phyloP scores from a whole-genome alignment of 352 stramenopile species.

The Pythium utonaiense region DNA sequence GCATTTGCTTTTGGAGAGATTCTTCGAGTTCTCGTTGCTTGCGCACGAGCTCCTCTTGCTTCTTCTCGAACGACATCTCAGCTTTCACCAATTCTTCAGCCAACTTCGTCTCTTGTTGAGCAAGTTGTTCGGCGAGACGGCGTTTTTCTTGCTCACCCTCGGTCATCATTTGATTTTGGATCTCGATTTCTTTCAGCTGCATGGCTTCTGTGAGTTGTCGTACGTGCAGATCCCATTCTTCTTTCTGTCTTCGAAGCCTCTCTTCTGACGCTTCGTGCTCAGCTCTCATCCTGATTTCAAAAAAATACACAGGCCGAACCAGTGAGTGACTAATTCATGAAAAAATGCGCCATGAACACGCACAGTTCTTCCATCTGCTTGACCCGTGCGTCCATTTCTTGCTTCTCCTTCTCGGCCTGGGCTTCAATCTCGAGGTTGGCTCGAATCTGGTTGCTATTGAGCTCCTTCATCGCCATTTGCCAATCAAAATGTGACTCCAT shows the following conservation, averaged over 20 bases:
- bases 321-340: background rate
- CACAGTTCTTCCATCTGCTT: constrained; percentile 75
- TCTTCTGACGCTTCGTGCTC: constrained; percentile 58
- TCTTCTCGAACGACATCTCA: constrained; percentile 72
- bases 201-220: constrained; percentile 70
- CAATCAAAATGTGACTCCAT: constrained; percentile 63
- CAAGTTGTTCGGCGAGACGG: constrained; percentile 65
- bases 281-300: constrained; percentile 37
- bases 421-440: constrained; percentile 50
- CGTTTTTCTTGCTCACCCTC: constrained; percentile 77
- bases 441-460: constrained; percentile 74
- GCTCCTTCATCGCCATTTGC: constrained; percentile 77
- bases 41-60: constrained; percentile 62
- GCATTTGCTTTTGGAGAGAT: constrained; percentile 78
- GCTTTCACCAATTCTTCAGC: constrained; percentile 75
- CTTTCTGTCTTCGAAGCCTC: constrained; percentile 53
- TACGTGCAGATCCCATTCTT: constrained; percentile 76
- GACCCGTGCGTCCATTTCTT: constrained; percentile 71
- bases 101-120: constrained; percentile 70
- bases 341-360: constrained; percentile 1
- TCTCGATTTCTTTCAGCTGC: constrained; percentile 61
- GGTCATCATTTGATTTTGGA: constrained; percentile 68
- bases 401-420: constrained; percentile 62
- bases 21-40: constrained; percentile 65
- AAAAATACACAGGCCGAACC: background rate